Evolutionary conservation across 1,139 yeast species (phyloP).

Genomic region (Blastobotrys illinoisensis): DNA sequence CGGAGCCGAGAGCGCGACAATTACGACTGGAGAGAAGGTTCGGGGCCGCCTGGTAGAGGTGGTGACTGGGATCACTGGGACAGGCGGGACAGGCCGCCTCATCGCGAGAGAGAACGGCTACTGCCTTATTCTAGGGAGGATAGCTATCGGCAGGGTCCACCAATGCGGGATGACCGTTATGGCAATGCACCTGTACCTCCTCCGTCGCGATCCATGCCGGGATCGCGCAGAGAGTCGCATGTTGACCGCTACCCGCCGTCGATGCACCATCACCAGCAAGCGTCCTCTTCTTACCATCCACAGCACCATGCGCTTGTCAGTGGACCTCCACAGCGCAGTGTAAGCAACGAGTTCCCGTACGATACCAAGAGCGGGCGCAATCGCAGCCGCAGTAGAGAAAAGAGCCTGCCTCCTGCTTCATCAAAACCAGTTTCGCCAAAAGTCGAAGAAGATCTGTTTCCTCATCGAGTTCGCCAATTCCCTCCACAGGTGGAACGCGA

Average conservation of each 20-base stretch:
- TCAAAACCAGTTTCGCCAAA: not conserved
- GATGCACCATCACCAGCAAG: not conserved
- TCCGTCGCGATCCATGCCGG: not conserved
- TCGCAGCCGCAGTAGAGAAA: conserved; percentile 7
- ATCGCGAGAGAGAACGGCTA: conserved; percentile 13
- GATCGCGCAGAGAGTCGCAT: not conserved
- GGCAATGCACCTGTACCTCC: not conserved
- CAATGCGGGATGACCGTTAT: not conserved
- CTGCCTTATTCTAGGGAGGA: not conserved
- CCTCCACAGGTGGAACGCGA: not conserved
- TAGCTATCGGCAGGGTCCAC: conserved; percentile 1
- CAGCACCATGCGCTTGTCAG: not conserved
- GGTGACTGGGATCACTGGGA: conserved; percentile 14
- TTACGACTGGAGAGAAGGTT: conserved; percentile 7
- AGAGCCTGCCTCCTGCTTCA: conserved; percentile 10
- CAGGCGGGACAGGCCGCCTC: conserved; percentile 8
- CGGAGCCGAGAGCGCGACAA: conserved; percentile 15
- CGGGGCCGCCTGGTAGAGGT: conserved; percentile 6
- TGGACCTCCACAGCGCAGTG: conserved; percentile 5
- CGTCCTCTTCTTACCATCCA: not conserved
- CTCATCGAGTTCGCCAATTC: conserved; percentile 11
- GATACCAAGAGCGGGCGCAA: not conserved
- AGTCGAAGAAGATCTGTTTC: conserved; percentile 11
- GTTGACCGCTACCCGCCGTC: not conserved
- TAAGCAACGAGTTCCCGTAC: conserved; percentile 8